Evolutionary conservation across 805 yeast species (phyloP), one percentile per base, ranked within the genome.

Genomic region (Candida schatavii): DNA sequence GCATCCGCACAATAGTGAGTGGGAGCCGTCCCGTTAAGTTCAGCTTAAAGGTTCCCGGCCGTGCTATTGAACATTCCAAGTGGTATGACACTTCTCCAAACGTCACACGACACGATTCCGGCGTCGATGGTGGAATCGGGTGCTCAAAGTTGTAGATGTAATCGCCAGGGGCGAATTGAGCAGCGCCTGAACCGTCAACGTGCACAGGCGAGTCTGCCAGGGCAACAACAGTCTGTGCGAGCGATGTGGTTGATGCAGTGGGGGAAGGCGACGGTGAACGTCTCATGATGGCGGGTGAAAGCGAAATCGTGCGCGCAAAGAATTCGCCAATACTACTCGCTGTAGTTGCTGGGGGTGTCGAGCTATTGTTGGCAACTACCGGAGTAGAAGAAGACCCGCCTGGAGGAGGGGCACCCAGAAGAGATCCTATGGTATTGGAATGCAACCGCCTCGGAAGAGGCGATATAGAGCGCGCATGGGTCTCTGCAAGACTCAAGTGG

Each of bases 141-240:
- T 89, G 87, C 61, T 93, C 99, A 61, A 93, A 91, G 45, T 88
- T 85, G 68, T 91, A 93, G 35, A 88, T 75, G 56, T 93, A 93
- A 54, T 90, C 97, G 17, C 98, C 99, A 0, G 95, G 88, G 18
- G 75, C 70, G 51, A 91, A 90, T 3, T 38, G 42, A 7, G 22
- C 35, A 31, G 18, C 35, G 5, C 35, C 35, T 20, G 22, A 10
- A 5, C 20, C 11, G 5, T 31, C 35, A 22, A 66, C 61, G 38
- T 4, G 38, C 41, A 20, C 41, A 13, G 37, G 27, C n/a, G 25
- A 30, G 21, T 17, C 22, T 13, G 36, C 22, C 7, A 23, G n/a
- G 9, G 13, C 25, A 22, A 40, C 25, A 3, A 42, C 31, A 1
- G 45, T 41, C 10, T 39, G 31, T 9, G 11, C 27, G 7, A 23